These are phyloP conservation scores for Aspergillus floridensis DNA, from an alignment of 2,329 filamentous ascomycete genomes.

Conservation along the genomic window DNA sequence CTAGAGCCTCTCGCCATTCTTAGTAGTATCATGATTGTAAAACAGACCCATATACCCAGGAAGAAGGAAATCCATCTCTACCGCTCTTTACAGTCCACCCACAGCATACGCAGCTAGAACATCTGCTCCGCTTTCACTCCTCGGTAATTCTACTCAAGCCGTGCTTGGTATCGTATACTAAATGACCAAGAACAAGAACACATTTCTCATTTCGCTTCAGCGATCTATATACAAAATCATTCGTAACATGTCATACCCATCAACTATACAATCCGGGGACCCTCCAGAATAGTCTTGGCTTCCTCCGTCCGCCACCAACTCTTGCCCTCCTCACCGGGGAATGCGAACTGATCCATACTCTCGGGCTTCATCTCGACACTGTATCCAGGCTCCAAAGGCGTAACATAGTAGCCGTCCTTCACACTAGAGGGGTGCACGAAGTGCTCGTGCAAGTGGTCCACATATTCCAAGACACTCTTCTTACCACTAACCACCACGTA, in stretches of 20 bases:
- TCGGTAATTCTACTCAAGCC: not conserved
- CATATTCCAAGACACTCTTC: constrained; percentile 81
- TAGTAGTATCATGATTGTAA: not conserved
- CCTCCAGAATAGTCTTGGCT: constrained; percentile 71
- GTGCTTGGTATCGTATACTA: constrained; percentile 2
- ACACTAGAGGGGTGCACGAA: constrained; percentile 80
- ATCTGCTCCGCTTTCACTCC: not conserved
- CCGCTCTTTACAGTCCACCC: not conserved
- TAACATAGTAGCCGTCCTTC: constrained; percentile 82
- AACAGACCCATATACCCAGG: not conserved
- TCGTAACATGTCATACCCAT: constrained; percentile 1
- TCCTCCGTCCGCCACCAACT: constrained; percentile 85
- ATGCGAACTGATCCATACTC: constrained; percentile 77
- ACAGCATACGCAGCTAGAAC: not conserved
- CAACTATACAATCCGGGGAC: constrained; percentile 34
- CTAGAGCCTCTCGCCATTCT: not conserved
- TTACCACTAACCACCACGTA: constrained; percentile 84
- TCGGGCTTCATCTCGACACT: constrained; percentile 90
- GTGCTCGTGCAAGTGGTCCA: constrained; percentile 91
- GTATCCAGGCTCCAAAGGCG: constrained; percentile 78
- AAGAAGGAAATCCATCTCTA: not conserved
- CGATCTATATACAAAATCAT: not conserved
- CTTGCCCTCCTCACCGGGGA: constrained; percentile 71
- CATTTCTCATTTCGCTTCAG: not conserved
- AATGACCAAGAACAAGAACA: not conserved